Evolutionary conservation across 1,139 yeast species (phyloP).

Genomic region (Pichia sp.): DNA sequence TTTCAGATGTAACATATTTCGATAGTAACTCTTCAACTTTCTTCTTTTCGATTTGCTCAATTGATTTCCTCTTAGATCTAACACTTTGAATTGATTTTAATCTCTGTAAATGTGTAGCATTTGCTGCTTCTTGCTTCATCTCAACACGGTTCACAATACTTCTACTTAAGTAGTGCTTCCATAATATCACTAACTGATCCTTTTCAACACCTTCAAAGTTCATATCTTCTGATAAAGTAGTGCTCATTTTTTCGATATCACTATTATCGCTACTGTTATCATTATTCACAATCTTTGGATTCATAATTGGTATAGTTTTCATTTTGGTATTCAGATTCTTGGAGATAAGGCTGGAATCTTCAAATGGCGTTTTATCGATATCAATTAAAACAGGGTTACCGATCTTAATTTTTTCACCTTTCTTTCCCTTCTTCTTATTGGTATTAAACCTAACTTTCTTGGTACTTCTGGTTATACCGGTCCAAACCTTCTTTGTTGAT

Average conservation of each 20-base stretch:
- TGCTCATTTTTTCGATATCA: slow-evolving; percentile 2
- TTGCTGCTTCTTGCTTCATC: slow-evolving; percentile 24
- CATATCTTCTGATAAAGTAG: slow-evolving; percentile 2
- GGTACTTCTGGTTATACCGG: slow-evolving; percentile 10
- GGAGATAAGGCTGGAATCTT: slow-evolving; percentile 6
- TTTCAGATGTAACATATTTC: slow-evolving; percentile 16
- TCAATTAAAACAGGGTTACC: slow-evolving; percentile 14
- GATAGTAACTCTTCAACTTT: slow-evolving; percentile 15
- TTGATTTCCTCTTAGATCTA: neutral
- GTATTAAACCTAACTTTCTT: slow-evolving; percentile 11
- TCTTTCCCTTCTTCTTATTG: neutral
- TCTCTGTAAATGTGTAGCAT: slow-evolving; percentile 6
- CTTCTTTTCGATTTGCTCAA: slow-evolving; percentile 15
- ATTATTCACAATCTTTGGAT: too few relatives aligned
- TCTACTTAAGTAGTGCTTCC: slow-evolving; percentile 26
- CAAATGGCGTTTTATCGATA: slow-evolving; percentile 12
- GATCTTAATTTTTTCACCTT: slow-evolving; percentile 7
- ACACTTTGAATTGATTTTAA: slow-evolving; percentile 9
- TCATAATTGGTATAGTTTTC: neutral
- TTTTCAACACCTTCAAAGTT: neutral
- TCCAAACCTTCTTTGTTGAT: slow-evolving; percentile 16
- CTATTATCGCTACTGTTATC: neutral
- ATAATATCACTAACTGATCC: slow-evolving; percentile 17
- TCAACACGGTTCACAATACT: slow-evolving; percentile 24
- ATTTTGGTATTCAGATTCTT: neutral